Evolutionary conservation across 75 land plant species (phyloP).

Genomic region (Cupressus sempervirens): DNA sequence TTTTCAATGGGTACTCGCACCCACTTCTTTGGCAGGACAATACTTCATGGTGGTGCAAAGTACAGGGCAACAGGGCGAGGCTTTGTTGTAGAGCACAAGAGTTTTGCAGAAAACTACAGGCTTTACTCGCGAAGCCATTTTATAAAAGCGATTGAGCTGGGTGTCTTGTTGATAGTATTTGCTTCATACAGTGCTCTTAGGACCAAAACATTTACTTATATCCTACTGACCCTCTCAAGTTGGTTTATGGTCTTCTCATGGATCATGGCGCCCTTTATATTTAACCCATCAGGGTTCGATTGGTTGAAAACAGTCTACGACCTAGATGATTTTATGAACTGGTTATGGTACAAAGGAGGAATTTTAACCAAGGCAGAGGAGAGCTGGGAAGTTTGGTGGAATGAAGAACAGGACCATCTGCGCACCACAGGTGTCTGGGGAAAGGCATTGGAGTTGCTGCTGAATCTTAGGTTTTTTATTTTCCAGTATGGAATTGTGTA

Average conservation of each 20-base stretch:
- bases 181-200: conserved; percentile 17
- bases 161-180: conserved; percentile 26
- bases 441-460: conserved; percentile 60
- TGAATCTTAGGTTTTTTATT: conserved; percentile 73
- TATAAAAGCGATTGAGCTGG: conserved; percentile 34
- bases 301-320: conserved; percentile 89
- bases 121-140: conserved; percentile 45
- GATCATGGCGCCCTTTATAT: conserved; percentile 81
- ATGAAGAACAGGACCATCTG: conserved; percentile 82
- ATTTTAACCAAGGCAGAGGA: conserved; percentile 63
- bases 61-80: conserved; percentile 43
- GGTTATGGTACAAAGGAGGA: conserved; percentile 82
- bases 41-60: conserved; percentile 45
- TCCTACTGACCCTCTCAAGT: conserved; percentile 68
- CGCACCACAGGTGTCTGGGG: conserved; percentile 85
- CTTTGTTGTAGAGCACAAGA: conserved; percentile 40
- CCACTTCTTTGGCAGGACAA: conserved; percentile 38
- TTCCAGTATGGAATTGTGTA: conserved; percentile 94
- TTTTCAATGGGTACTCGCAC: conserved; percentile 43
- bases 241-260: conserved; percentile 86
- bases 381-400: conserved; percentile 94
- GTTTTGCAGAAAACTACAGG: conserved; percentile 36
- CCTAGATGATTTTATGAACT: conserved; percentile 83
- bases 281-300: conserved; percentile 94
- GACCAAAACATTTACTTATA: conserved; percentile 61